A percentile compares a stretch with the other conserved stretches of the same genome.
Conservation (phyloP, 441 rosid genomes). For the Isatis lusitanica region DNA sequence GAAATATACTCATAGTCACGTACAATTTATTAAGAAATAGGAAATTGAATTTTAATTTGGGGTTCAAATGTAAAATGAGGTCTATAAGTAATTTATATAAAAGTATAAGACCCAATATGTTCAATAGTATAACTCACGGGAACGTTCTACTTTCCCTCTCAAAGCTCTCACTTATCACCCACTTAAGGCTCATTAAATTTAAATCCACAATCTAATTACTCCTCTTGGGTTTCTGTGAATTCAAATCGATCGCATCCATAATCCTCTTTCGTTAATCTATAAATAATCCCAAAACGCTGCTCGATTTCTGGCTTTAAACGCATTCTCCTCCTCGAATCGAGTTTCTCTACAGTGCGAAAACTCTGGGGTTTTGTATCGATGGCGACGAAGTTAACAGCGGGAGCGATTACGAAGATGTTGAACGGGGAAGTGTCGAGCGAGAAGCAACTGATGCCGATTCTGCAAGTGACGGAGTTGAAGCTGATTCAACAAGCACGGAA, state of each 20-base stretch:
- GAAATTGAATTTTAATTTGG: too few relatives aligned
- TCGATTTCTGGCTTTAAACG: background rate
- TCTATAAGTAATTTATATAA: background rate
- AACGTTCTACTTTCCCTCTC: conserved; percentile 23
- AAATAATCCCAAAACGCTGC: background rate
- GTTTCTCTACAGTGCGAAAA: background rate
- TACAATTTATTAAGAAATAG: too few relatives aligned
- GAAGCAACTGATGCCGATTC: conserved; percentile 53
- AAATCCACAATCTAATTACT: background rate
- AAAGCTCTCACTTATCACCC: conserved; percentile 14
- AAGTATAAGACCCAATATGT: background rate
- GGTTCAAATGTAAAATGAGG: too few relatives aligned
- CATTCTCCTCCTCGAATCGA: background rate
- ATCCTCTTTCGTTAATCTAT: background rate
- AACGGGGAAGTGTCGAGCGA: conserved; percentile 44
- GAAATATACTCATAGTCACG: too few relatives aligned
- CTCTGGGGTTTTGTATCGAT: conserved; percentile 4
- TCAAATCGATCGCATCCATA: background rate
- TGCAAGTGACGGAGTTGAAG: conserved; percentile 71
- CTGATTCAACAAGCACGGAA: conserved; percentile 30
- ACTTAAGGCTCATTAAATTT: background rate
- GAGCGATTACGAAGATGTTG: conserved; percentile 52
- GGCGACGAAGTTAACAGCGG: conserved; percentile 56
- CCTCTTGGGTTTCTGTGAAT: background rate
- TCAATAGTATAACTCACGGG: conserved; percentile 11